phyloP scores from a whole-genome alignment of 2,329 filamentous ascomycete genomes.

The Talaromyces sp. region DNA sequence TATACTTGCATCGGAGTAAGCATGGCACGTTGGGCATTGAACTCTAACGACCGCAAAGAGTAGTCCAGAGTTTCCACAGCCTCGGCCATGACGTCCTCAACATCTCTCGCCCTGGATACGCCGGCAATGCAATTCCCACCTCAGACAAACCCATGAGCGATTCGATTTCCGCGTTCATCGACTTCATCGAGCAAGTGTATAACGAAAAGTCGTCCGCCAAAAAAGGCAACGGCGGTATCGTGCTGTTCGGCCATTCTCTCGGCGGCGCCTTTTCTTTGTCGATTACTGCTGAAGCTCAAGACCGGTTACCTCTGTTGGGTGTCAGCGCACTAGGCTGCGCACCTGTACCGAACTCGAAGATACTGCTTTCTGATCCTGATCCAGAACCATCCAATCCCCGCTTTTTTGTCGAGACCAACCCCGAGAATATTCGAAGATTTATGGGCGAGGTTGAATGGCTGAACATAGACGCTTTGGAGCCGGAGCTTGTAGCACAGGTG shows the following conservation, averaged over 20 bases:
- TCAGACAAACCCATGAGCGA: slow-evolving; percentile 19
- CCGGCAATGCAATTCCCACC: slow-evolving; percentile 17
- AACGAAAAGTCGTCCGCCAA: slow-evolving; percentile 15
- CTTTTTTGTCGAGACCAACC: slow-evolving; percentile 10
- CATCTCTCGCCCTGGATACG: slow-evolving; percentile 22
- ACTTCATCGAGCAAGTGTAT: slow-evolving; percentile 19
- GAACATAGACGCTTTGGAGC: slow-evolving; percentile 13
- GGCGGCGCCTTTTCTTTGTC: slow-evolving; percentile 20
- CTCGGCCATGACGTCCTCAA: slow-evolving; percentile 22
- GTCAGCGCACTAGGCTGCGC: slow-evolving; percentile 16
- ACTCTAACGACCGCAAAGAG: slow-evolving; percentile 5
- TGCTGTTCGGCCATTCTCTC: slow-evolving; percentile 20
- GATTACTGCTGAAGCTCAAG: slow-evolving; percentile 22
- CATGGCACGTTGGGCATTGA: too few species aligned
- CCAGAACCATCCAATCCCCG: slow-evolving; percentile 15
- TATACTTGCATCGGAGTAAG: too few species aligned
- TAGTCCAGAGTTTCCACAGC: slow-evolving; percentile 16
- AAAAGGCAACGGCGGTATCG: slow-evolving; percentile 19
- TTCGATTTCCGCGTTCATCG: slow-evolving; percentile 19
- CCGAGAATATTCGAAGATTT: slow-evolving; percentile 15
- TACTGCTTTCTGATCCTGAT: slow-evolving; percentile 9
- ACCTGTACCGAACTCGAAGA: neutral
- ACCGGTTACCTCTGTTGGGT: slow-evolving; percentile 14
- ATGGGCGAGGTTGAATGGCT: slow-evolving; percentile 18
- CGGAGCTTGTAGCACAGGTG: slow-evolving; percentile 1